These are phyloP conservation scores for Letharia lupina DNA, from an alignment of 495 filamentous ascomycete species.

Conservation along the genomic window DNA sequence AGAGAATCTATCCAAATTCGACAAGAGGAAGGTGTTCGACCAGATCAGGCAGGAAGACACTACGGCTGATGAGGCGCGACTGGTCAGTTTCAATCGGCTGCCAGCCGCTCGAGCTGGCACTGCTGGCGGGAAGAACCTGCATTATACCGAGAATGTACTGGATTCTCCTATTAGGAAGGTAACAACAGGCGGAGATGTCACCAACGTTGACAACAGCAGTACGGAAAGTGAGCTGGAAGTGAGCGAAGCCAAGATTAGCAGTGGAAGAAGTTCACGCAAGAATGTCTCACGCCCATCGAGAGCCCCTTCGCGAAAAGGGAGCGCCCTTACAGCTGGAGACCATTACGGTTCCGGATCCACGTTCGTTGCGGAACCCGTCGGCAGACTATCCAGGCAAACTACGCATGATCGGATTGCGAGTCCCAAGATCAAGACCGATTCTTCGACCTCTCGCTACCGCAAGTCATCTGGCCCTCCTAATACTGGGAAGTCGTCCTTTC, in stretches of 20 bases:
- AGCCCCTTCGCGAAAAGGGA: constrained; percentile 57
- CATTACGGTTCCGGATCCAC: constrained; percentile 8
- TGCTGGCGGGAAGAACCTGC: constrained; percentile 79
- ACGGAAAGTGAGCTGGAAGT: constrained; percentile 58
- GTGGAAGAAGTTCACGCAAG: background rate
- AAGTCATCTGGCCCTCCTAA: constrained; percentile 30
- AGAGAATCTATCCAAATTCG: constrained; percentile 80
- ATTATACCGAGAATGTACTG: constrained; percentile 87
- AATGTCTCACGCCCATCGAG: constrained; percentile 25
- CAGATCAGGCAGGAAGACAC: constrained; percentile 80
- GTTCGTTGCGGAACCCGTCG: constrained; percentile 10
- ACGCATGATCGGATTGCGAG: constrained; percentile 33
- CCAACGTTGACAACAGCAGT: constrained; percentile 46
- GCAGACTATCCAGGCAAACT: constrained; percentile 6
- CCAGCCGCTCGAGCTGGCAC: constrained; percentile 64
- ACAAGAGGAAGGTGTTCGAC: constrained; percentile 82
- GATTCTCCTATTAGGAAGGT: constrained; percentile 43
- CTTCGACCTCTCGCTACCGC: constrained; percentile 23
- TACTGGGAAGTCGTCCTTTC: constrained; percentile 31
- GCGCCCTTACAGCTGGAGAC: constrained; percentile 31
- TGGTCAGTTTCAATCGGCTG: constrained; percentile 81
- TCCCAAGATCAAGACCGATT: constrained; percentile 33
- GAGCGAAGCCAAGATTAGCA: constrained; percentile 45
- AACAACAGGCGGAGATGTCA: background rate
- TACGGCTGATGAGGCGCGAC: constrained; percentile 76